A percentile compares a stretch with the other conserved stretches of the same genome.
Evolutionary conservation across 495 filamentous ascomycete species (phyloP).

Genomic region (Haplographium delicatum): DNA sequence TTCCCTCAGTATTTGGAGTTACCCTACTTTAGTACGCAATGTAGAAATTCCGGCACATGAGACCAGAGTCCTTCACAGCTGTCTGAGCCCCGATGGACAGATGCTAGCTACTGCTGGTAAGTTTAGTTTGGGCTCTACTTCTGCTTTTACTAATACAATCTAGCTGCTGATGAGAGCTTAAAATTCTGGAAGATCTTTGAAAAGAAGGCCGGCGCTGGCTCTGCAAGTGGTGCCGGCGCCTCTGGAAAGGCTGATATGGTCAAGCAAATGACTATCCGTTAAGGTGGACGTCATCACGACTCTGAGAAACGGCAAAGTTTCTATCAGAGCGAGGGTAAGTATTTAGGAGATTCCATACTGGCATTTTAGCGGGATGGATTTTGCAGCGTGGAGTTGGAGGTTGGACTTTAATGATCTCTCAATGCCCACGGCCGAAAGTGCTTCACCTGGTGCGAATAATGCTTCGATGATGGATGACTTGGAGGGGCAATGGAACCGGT

Average conservation of each 20-base stretch:
- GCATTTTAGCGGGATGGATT: conserved; percentile 25
- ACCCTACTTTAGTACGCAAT: conserved; percentile 91
- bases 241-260: conserved; percentile 61
- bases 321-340: conserved; percentile 22
- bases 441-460: conserved; percentile 29
- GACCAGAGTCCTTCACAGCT: conserved; percentile 90
- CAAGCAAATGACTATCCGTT: conserved; percentile 98
- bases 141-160: conserved; percentile 28
- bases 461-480: conserved; percentile 25
- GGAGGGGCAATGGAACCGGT: conserved; percentile 5
- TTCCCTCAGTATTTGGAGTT: conserved; percentile 97
- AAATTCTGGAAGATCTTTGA: conserved; percentile 99
- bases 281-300: conserved; percentile 29
- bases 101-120: conserved; percentile 83
- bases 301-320: conserved; percentile 22
- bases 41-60: conserved; percentile 99
- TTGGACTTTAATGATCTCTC: conserved; percentile 19
- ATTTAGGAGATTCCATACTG: conserved; percentile 22
- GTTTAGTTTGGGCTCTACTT: neutral
- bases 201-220: conserved; percentile 76
- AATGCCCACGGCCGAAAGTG: conserved; percentile 30
- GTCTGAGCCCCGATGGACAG: conserved; percentile 91
- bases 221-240: conserved; percentile 48
- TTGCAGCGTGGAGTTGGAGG: conserved; percentile 25
- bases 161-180: conserved; percentile 83